Conservation (phyloP, 148 eudicot species). For the Amaranthus hypochondriacus region DNA sequence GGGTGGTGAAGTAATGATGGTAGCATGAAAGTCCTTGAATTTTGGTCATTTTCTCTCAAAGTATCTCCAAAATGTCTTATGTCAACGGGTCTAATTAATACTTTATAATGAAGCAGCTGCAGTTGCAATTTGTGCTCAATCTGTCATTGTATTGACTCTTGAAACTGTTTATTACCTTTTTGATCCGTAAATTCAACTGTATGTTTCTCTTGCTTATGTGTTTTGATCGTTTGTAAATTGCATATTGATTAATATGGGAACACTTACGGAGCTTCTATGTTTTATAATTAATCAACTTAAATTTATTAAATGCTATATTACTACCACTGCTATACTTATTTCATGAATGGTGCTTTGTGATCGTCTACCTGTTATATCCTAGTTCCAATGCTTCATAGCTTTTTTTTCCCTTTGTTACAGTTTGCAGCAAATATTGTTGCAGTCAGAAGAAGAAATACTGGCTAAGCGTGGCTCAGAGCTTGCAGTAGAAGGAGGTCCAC, state of each 20-base stretch:
- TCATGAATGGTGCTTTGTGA: too few relatives aligned
- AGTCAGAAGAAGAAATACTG: constrained; percentile 78
- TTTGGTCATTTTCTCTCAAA: background rate
- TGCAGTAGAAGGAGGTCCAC: constrained; percentile 51
- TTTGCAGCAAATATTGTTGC: constrained; percentile 67
- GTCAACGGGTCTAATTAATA: background rate
- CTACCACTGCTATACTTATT: too few relatives aligned
- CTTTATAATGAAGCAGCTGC: background rate
- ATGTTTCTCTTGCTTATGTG: background rate
- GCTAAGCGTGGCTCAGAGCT: constrained; percentile 54
- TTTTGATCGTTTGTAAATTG: background rate
- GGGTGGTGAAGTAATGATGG: too few relatives aligned
- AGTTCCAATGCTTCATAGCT: too few relatives aligned
- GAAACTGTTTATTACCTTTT: background rate
- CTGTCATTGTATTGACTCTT: background rate
- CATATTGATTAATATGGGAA: too few relatives aligned
- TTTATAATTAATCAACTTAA: too few relatives aligned
- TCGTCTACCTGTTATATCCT: too few relatives aligned
- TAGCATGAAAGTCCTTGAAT: background rate
- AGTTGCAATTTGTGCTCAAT: background rate
- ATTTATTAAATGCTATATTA: too few relatives aligned
- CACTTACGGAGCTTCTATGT: too few relatives aligned
- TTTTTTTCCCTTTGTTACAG: constrained; percentile 29
- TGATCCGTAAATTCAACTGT: background rate
- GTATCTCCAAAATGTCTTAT: background rate